These are phyloP conservation scores for Haplosporangium sp. DNA, from an alignment of 371 early-diverging fungal genomes.

Conservation along the genomic window DNA sequence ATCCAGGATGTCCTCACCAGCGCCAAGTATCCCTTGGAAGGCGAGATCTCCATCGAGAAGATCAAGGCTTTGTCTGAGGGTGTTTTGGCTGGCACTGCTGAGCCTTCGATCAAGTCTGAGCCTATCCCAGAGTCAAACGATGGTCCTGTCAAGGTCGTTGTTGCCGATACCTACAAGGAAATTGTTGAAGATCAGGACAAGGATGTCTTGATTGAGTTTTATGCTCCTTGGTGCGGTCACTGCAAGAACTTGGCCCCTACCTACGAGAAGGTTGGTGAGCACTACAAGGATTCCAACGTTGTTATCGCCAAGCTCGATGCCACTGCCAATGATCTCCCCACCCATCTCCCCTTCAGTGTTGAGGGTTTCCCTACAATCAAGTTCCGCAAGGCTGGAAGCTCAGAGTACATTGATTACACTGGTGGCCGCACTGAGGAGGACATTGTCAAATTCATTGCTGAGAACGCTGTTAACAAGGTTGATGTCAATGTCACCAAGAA, in stretches of 20 bases:
- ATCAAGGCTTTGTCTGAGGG: conserved; percentile 74
- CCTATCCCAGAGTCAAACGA: conserved; percentile 87
- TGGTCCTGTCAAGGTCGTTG: conserved; percentile 90
- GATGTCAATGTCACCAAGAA: conserved; percentile 30
- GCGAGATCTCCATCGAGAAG: conserved; percentile 67
- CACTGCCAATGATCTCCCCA: conserved; percentile 95
- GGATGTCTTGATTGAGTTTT: conserved; percentile 95
- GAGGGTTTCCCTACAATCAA: conserved; percentile 97
- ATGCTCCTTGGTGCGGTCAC: conserved; percentile 96
- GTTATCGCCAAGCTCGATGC: conserved; percentile 96
- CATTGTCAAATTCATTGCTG: conserved; percentile 80
- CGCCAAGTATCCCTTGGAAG: conserved; percentile 83
- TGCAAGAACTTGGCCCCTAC: conserved; percentile 91
- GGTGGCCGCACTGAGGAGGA: conserved; percentile 87
- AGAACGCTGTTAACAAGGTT: conserved; percentile 66
- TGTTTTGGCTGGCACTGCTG: conserved; percentile 76
- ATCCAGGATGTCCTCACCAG: conserved; percentile 80
- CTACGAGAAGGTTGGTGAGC: conserved; percentile 81
- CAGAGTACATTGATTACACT: conserved; percentile 84
- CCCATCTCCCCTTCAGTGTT: conserved; percentile 74
- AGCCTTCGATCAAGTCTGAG: conserved; percentile 87
- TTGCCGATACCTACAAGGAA: conserved; percentile 81
- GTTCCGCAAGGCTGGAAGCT: conserved; percentile 87
- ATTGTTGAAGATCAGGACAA: conserved; percentile 87
- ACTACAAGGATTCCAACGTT: conserved; percentile 63